These are phyloP conservation scores for Lactarius tabidus DNA, from an alignment of 768 basidiomycete genomes.

Conservation along the genomic window DNA sequence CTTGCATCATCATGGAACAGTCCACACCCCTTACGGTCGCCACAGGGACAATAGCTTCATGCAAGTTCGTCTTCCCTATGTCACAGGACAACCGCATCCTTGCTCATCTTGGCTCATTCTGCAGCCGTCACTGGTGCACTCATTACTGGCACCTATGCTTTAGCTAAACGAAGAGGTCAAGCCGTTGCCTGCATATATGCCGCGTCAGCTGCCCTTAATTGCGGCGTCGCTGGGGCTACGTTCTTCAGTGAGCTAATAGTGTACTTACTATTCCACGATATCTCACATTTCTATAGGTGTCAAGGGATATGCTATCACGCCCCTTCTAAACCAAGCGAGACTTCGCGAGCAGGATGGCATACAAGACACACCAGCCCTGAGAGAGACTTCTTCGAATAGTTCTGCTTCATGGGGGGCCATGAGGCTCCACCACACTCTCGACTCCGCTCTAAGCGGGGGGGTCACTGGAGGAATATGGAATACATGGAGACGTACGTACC, in stretches of 20 bases:
- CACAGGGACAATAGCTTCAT: slow-evolving; percentile 61
- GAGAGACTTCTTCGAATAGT: slow-evolving; percentile 18
- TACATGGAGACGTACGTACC: slow-evolving; percentile 55
- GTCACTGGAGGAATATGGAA: slow-evolving; percentile 57
- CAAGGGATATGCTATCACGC: slow-evolving; percentile 73
- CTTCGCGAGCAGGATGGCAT: slow-evolving; percentile 46
- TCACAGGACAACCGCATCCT: slow-evolving; percentile 25
- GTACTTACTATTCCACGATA: not conserved
- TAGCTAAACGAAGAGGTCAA: slow-evolving; percentile 47
- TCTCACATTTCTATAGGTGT: slow-evolving; percentile 44
- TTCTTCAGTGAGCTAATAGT: slow-evolving; percentile 65
- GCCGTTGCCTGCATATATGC: slow-evolving; percentile 41
- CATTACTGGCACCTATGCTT: slow-evolving; percentile 41
- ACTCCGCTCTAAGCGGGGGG: slow-evolving; percentile 70
- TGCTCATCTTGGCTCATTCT: slow-evolving; percentile 27
- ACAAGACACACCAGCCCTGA: slow-evolving; percentile 28
- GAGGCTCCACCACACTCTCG: slow-evolving; percentile 57
- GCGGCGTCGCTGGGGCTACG: slow-evolving; percentile 61
- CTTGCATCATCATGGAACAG: slow-evolving; percentile 29
- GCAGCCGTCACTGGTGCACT: slow-evolving; percentile 56
- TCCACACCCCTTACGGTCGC: slow-evolving; percentile 42
- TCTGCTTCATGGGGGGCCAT: slow-evolving; percentile 48
- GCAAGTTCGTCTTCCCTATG: slow-evolving; percentile 67
- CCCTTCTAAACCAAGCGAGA: slow-evolving; percentile 46
- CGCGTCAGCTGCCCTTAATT: slow-evolving; percentile 63